A percentile compares a stretch with the other conserved stretches of the same genome.
These are phyloP conservation scores for Penicillium corylophilum DNA, from an alignment of 2,329 filamentous ascomycete genomes.

Conservation along the genomic window DNA sequence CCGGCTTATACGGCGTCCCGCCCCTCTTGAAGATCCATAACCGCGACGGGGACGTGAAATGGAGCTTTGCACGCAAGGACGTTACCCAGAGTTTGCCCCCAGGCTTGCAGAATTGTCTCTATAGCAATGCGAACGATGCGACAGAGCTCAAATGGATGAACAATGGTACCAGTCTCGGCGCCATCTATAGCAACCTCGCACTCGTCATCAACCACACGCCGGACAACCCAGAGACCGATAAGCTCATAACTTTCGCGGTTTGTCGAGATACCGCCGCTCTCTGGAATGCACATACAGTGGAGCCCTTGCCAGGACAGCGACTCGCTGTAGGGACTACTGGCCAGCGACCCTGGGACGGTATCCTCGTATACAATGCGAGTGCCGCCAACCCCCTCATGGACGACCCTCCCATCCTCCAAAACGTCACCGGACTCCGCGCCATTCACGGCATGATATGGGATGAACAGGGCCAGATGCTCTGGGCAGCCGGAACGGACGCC, in stretches of 20 bases:
- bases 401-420: slow-evolving; percentile 23
- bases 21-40: slow-evolving; percentile 23
- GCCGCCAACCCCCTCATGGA: slow-evolving; percentile 17
- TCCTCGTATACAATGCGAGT: slow-evolving; percentile 25
- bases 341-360: slow-evolving; percentile 24
- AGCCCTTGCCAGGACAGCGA: slow-evolving; percentile 20
- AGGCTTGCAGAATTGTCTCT: slow-evolving; percentile 16
- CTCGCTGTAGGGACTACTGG: slow-evolving; percentile 26
- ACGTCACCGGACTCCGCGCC: slow-evolving; percentile 23
- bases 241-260: slow-evolving; percentile 24
- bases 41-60: slow-evolving; percentile 16
- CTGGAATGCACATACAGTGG: slow-evolving; percentile 23
- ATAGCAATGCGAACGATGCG: slow-evolving; percentile 22
- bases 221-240: slow-evolving; percentile 21
- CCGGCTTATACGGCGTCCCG: slow-evolving; percentile 18
- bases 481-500: slow-evolving; percentile 23
- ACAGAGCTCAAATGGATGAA: slow-evolving; percentile 28
- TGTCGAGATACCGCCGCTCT: slow-evolving; percentile 22
- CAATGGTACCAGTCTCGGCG: slow-evolving; percentile 20
- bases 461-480: slow-evolving; percentile 23
- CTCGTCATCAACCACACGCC: slow-evolving; percentile 26
- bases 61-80: slow-evolving; percentile 22
- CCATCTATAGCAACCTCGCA: slow-evolving; percentile 22
- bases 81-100: slow-evolving; percentile 20
- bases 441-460: slow-evolving; percentile 29